phyloP scores from a whole-genome alignment of 495 filamentous ascomycete genomes.

The Podospora conica region DNA sequence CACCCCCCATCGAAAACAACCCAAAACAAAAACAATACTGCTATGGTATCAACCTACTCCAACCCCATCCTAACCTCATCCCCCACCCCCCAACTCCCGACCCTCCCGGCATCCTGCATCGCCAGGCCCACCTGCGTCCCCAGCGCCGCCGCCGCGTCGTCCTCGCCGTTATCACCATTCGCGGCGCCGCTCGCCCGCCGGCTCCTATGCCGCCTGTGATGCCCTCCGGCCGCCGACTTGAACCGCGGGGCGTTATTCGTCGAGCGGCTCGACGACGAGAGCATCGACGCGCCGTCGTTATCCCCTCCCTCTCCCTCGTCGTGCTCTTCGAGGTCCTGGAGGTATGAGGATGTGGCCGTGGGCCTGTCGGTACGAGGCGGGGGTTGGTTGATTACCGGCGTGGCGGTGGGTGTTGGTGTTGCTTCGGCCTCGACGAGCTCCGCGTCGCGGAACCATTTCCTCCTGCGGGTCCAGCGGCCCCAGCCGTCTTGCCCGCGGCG shows the following conservation, averaged over 20 bases:
- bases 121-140: conserved; percentile 24
- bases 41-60: conserved; percentile 19
- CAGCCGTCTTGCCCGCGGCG: conserved; percentile 84
- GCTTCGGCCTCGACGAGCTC: conserved; percentile 75
- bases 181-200: conserved; percentile 22
- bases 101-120: conserved; percentile 27
- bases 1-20: no score
- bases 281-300: conserved; percentile 24
- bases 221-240: conserved; percentile 13
- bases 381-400: not conserved
- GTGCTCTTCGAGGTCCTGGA: not conserved
- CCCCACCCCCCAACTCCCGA: conserved; percentile 30
- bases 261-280: conserved; percentile 28
- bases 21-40: not conserved
- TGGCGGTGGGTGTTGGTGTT: conserved; percentile 5
- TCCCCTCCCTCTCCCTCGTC: conserved; percentile 18
- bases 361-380: no score
- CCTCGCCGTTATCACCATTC: conserved; percentile 18
- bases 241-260: conserved; percentile 5
- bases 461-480: conserved; percentile 86
- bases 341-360: not conserved
- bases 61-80: conserved; percentile 38
- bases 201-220: conserved; percentile 20
- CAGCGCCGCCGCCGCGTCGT: conserved; percentile 24
- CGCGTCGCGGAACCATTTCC: conserved; percentile 95